A percentile compares a stretch with the other conserved stretches of the same genome.
These are phyloP conservation scores for Cutaneotrichosporon daszewskae DNA, from an alignment of 1,284 basidiomycete species.

Conservation along the genomic window DNA sequence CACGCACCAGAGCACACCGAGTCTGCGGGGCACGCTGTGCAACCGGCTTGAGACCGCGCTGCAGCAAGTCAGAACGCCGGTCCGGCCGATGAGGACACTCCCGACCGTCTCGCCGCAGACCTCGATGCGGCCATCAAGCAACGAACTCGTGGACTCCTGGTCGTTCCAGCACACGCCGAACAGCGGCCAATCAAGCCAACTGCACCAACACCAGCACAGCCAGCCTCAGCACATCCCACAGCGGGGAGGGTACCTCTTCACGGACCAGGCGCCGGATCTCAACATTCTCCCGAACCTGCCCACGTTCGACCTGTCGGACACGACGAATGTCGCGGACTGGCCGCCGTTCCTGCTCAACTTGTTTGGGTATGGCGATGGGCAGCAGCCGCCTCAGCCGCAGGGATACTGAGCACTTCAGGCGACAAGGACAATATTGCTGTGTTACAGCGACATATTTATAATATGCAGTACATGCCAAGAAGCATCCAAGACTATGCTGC, in stretches of 20 bases:
- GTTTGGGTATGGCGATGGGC: slow-evolving; percentile 12
- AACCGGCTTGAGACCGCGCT: slow-evolving; percentile 15
- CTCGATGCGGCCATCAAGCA: too few species aligned
- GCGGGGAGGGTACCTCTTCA: slow-evolving; percentile 7
- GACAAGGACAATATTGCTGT: too few species aligned
- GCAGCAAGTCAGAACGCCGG: slow-evolving; percentile 17
- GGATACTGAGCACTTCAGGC: too few species aligned
- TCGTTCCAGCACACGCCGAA: too few species aligned
- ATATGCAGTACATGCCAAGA: too few species aligned
- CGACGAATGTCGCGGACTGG: slow-evolving; percentile 13
- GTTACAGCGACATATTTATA: too few species aligned
- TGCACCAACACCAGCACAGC: not conserved
- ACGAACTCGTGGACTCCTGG: too few species aligned
- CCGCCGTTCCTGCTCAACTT: slow-evolving; percentile 19
- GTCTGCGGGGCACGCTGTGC: slow-evolving; percentile 17
- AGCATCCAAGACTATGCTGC: not conserved
- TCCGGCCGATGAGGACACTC: too few species aligned
- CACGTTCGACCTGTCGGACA: slow-evolving; percentile 9
- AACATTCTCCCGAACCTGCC: slow-evolving; percentile 10
- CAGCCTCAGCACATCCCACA: not conserved
- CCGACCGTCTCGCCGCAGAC: too few species aligned
- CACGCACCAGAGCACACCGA: slow-evolving; percentile 18
- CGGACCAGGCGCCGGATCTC: slow-evolving; percentile 13
- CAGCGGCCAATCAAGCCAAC: too few species aligned
- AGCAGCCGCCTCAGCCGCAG: too few species aligned